Evolutionary conservation across 768 basidiomycete species (phyloP), one percentile per base, ranked within the genome.

Genomic region (Leccinum uliginosum): DNA sequence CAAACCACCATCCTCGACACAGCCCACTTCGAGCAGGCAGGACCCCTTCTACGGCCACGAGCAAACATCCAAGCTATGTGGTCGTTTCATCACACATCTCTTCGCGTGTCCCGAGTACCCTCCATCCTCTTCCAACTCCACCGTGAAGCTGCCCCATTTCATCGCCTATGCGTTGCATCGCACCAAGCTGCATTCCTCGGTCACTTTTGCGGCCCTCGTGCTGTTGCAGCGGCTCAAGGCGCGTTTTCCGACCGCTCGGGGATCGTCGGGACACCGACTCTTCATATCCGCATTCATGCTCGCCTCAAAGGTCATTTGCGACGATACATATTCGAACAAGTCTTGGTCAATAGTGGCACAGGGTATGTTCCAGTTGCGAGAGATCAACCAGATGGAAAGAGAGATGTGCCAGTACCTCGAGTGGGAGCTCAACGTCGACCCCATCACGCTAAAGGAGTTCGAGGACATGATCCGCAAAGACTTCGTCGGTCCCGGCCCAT

Each of bases 321-420:
- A 95, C 75, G 92, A 94, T 64, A 94, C 91, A 0, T 95, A 94
- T 70, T 91, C 89, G 15, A 94, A 94, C 80, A 92, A 93, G 68
- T 90, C 88, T 0, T 95, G 93, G 93, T 83, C 84, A 6, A 88
- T 94, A 46, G 93, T 95, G 40, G 92, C 89, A 0, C 91, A 94
- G 71, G 86, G 84, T 27, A 87, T 93, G 83, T 95, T 94, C 65
- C 80, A 78, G 3, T 68, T 89, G 0, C 76, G 82, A 30, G 88
- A 89, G 76, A 84, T 89, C 66, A 89, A 89, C 71, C 87, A 89
- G 75, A 89, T 88, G 86, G 87, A 89, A 67, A 66, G 88, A 2
- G 87, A 89, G 65, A 86, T 89, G 81, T 87, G 86, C 60, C 80
- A 83, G 15, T 98, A 98, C 67, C 76, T 99, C 45, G 94, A 96